A percentile compares a stretch with the other conserved stretches of the same genome.
Evolutionary conservation across 768 basidiomycete species (phyloP).

Genomic region (Lactarius quietus): DNA sequence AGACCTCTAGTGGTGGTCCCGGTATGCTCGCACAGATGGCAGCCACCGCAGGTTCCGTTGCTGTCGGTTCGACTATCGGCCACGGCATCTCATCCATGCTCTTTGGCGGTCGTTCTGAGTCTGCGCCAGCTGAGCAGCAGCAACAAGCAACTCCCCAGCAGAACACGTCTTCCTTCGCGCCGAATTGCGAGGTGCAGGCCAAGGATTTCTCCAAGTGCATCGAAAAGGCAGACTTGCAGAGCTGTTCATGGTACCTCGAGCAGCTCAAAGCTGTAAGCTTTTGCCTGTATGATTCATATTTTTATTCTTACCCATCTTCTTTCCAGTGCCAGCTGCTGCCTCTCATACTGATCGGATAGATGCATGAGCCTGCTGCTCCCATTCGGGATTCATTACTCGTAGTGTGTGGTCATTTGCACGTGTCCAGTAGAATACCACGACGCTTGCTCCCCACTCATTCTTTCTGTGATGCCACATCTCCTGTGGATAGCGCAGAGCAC

Average conservation of each 20-base stretch:
- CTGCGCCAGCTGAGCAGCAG: constrained; percentile 41
- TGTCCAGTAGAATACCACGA: not conserved
- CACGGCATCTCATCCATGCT: constrained; percentile 90
- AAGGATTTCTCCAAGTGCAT: constrained; percentile 87
- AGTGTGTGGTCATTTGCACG: not conserved
- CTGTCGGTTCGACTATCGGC: constrained; percentile 81
- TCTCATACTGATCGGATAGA: constrained; percentile 24
- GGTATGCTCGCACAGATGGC: constrained; percentile 85
- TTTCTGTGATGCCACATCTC: too few species aligned
- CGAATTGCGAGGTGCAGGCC: constrained; percentile 73
- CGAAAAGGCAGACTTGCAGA: constrained; percentile 72
- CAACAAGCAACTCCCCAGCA: constrained; percentile 47
- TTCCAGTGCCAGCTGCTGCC: constrained; percentile 26
- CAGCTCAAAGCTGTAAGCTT: constrained; percentile 79
- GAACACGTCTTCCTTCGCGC: constrained; percentile 45
- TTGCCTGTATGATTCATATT: not conserved
- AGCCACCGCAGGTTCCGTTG: constrained; percentile 87
- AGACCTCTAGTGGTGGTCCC: constrained; percentile 40
- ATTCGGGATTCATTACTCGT: not conserved
- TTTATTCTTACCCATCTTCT: not conserved
- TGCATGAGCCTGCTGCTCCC: not conserved
- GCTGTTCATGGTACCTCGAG: constrained; percentile 85
- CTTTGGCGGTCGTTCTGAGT: constrained; percentile 62
- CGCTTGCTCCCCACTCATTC: constrained; percentile 10
- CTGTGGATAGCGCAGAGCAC: not conserved